These are phyloP conservation scores for Basipetospora chlamydospora DNA, from an alignment of 2,329 filamentous ascomycete species.

Conservation along the genomic window DNA sequence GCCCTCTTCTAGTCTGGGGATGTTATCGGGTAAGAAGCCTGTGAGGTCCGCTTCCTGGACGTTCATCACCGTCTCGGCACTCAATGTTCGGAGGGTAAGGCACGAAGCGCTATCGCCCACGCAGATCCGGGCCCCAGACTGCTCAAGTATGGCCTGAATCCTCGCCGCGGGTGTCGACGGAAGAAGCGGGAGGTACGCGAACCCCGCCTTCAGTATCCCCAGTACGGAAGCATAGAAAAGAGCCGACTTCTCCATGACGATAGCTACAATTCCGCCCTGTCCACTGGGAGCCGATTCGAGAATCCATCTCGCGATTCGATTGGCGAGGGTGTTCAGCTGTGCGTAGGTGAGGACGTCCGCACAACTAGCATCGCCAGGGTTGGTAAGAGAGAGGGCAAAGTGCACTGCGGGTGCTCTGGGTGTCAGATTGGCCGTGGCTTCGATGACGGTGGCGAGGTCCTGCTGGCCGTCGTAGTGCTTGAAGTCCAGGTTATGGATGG, in stretches of 20 bases:
- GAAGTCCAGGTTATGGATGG: slow-evolving; percentile 30
- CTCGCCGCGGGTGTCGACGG: slow-evolving; percentile 54
- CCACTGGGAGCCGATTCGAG: slow-evolving; percentile 30
- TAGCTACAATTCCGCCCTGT: slow-evolving; percentile 45
- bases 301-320: slow-evolving; percentile 37
- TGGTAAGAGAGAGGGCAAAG: slow-evolving; percentile 42
- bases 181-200: slow-evolving; percentile 66
- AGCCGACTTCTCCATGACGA: slow-evolving; percentile 65
- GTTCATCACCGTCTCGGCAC: slow-evolving; percentile 15
- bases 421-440: slow-evolving; percentile 29
- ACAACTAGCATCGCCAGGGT: slow-evolving; percentile 19
- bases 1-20: slow-evolving; percentile 22
- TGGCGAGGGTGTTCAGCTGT: slow-evolving; percentile 48
- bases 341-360: slow-evolving; percentile 43
- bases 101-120: slow-evolving; percentile 21
- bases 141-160: slow-evolving; percentile 43
- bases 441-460: slow-evolving; percentile 38
- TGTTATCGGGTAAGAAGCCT: slow-evolving; percentile 20
- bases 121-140: slow-evolving; percentile 37
- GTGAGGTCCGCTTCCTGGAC: slow-evolving; percentile 16
- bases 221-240: slow-evolving; percentile 61
- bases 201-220: slow-evolving; percentile 58
- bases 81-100: neutral
- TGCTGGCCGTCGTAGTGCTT: slow-evolving; percentile 18
- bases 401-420: slow-evolving; percentile 47